Conservation (phyloP, 2,329 filamentous ascomycete genomes). For the Trichoderma asperellum region DNA sequence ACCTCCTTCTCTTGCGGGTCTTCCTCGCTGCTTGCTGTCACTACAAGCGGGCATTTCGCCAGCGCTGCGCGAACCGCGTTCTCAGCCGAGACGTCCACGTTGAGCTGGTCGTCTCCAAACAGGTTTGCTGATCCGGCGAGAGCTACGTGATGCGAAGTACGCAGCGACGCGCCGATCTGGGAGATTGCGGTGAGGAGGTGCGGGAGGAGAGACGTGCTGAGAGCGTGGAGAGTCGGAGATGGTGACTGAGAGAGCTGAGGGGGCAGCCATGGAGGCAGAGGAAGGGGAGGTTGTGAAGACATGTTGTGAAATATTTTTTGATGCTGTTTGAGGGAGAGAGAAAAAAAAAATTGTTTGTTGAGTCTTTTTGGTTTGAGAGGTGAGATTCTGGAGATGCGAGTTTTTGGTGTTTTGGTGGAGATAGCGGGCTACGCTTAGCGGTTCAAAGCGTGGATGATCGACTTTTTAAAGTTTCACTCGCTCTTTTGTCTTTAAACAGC, state of each 20-base stretch:
- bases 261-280: constrained; percentile 9
- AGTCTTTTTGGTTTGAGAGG: background rate
- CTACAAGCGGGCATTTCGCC: constrained; percentile 49
- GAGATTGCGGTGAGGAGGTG: constrained; percentile 51
- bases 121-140: constrained; percentile 56
- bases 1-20: constrained; percentile 56
- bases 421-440: constrained; percentile 2
- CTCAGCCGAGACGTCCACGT: constrained; percentile 60
- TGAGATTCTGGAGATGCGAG: constrained; percentile 7
- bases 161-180: constrained; percentile 50
- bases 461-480: background rate
- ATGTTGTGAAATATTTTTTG: background rate
- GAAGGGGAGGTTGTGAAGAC: background rate
- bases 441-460: background rate
- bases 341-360: background rate
- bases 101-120: constrained; percentile 64
- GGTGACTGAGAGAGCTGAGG: constrained; percentile 10
- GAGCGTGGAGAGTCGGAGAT: constrained; percentile 35
- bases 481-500: background rate
- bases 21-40: constrained; percentile 63
- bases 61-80: constrained; percentile 51
- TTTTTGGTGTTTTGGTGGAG: constrained; percentile 22
- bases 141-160: constrained; percentile 50
- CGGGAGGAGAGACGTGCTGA: constrained; percentile 54
- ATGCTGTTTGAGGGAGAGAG: background rate